These are phyloP conservation scores for Apocynum venetum DNA, from an alignment of 257 asterid species.

Conservation along the genomic window DNA sequence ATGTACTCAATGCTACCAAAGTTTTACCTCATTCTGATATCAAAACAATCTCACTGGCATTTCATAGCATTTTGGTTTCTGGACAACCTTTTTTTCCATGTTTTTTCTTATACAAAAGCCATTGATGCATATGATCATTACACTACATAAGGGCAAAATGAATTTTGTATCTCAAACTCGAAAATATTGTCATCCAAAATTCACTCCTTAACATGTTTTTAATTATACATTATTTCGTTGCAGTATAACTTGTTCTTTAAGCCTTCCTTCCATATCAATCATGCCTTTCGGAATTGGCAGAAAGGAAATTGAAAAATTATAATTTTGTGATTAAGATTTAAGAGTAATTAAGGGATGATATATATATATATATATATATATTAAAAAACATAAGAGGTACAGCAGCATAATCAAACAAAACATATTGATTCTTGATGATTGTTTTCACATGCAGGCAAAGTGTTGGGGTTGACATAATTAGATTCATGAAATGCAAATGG, in stretches of 20 bases:
- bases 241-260: too few species aligned
- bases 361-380: too few species aligned
- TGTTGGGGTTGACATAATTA: constrained; percentile 1
- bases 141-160: too few species aligned
- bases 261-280: neutral
- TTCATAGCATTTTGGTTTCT: neutral
- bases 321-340: neutral
- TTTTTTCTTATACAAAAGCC: neutral
- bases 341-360: too few species aligned
- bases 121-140: too few species aligned
- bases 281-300: neutral
- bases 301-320: neutral
- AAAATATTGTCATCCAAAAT: too few species aligned
- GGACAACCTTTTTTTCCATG: neutral
- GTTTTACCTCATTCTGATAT: neutral
- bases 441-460: constrained; percentile 6
- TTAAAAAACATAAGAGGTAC: neutral
- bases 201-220: too few species aligned
- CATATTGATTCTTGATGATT: constrained; percentile 5
- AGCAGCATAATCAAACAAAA: too few species aligned
- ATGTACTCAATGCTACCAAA: neutral
- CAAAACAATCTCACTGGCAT: neutral
- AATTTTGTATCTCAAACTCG: too few species aligned
- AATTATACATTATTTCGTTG: too few species aligned
- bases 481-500: constrained; percentile 7